Evolutionary conservation across 352 stramenopile species (phyloP), one percentile per base, ranked within the genome.

Genomic region (Globisporangium iwayamae): DNA sequence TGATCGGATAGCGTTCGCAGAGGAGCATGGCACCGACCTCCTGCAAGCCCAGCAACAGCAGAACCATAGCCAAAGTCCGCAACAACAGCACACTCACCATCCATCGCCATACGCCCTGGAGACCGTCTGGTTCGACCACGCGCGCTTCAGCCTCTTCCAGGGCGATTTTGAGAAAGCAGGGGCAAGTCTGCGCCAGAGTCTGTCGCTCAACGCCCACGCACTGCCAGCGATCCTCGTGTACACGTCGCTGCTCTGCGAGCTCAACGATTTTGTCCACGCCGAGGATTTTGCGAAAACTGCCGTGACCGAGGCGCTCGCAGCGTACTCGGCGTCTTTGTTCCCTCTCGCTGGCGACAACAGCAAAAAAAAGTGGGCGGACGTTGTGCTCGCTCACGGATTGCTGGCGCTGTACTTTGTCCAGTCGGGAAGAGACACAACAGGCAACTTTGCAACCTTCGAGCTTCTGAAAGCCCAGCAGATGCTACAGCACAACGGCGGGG

Each of bases 371-470:
- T 54, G 59, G 46, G 43, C 63, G 30, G 30, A 78, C 4, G 43
- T 78, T 28, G 71, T 70, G 16, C 67, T 85, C 10, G 75, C 78
- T 10, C 86, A 94, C 52, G 78, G 69, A 51, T 68, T 94, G 14
- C 70, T 91, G 28, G 86, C 77, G 10, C 74, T 86, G 34, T 87
- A 78, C 63, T 93, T 81, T 60, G 60, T 67, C 8, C 67, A 83
- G 38, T 78, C 79, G 0, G 70, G 60, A 5, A 63, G 57, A 43
- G 85, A 92, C 45, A 34, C 34, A 2, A 90, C 81, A 2, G 81
- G 81, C 2, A 93, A 92, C 57, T 63, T 92, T 28, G 62, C 73
- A 20, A 69, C 84, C 13, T 81, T 91, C 48, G 84, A 94, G 68
- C 65, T 93, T 38, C 66, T 91, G 13, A 77, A 80, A 47, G 81